Base-by-base conservation (phyloP, 2,329 filamentous ascomycete species). In the Fusarium cyanostomum region DNA sequence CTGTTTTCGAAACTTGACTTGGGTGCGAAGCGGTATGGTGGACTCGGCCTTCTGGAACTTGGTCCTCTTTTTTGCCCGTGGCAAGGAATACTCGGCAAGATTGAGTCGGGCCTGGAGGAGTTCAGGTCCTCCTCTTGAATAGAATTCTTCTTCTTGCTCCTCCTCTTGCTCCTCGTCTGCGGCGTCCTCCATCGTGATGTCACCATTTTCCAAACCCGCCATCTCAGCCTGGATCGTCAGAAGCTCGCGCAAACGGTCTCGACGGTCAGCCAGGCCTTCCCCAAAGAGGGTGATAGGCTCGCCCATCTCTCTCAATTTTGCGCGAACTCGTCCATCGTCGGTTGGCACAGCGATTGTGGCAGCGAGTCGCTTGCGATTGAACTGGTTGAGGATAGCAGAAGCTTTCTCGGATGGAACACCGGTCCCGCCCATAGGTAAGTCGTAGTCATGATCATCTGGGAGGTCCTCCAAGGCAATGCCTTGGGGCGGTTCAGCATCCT, bases 211-310 rank as follows among this genome's bases (percentile, higher is more conserved):
- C 34, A 81, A 75, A 18, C 79, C 82, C 13, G 80, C 80, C 64
- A 86, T 84, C 73, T 94, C 90, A 2, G 87, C 85, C 64, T 92
- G 86, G 48, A 89, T 87, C 3, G 89, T 89, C 65, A 99, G 81
- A 26, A 97, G 80, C 70, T 92, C 91, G 64, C 95, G 88, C 71
- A 99, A 78, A 64, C 95, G 87, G 73, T 97, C 94, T 80, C 96
- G 86, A 58, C 95, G 84, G 70, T 98, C 94, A 24, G 86, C 89
- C 2, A 89, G 89, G 1, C 92, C 92, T 79, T 99, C 95, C 56
- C 94, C 95, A 66, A 99, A 99, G 0, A 98, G 83, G 0, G 94
- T 99, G 52, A 98, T 88, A 10, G 95, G 95, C 73, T 99, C 91
- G n/a, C 92, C 92, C 64, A 97, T 84, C 71, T 95, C 90, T 66